Conservation (phyloP, 805 yeast species). For the Suhomyces emberorum region DNA sequence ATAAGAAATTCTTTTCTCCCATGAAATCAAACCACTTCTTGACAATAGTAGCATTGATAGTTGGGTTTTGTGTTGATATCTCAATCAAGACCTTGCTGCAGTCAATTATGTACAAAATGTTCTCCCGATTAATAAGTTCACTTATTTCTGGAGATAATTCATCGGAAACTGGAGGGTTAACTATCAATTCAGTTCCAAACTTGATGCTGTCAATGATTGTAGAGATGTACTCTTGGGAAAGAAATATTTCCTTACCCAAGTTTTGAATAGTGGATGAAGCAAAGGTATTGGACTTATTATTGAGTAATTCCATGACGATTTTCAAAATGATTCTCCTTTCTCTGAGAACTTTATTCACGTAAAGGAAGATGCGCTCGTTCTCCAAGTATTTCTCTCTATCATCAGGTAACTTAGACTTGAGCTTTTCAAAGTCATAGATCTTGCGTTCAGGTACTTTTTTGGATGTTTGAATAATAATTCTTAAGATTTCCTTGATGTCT, state of each 20-base stretch:
- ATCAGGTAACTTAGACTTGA: slow-evolving; percentile 33
- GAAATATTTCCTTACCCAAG: slow-evolving; percentile 37
- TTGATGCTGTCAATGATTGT: slow-evolving; percentile 15
- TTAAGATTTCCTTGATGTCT: slow-evolving; percentile 45
- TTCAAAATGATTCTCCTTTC: slow-evolving; percentile 53
- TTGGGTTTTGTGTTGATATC: slow-evolving; percentile 35
- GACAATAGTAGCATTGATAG: slow-evolving; percentile 32
- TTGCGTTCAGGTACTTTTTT: slow-evolving; percentile 34
- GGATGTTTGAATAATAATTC: slow-evolving; percentile 43
- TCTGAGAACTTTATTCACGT: slow-evolving; percentile 39
- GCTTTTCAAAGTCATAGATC: slow-evolving; percentile 18
- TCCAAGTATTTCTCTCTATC: slow-evolving; percentile 31
- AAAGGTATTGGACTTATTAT: slow-evolving; percentile 13
- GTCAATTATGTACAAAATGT: slow-evolving; percentile 29
- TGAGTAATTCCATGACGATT: slow-evolving; percentile 31
- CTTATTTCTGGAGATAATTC: slow-evolving; percentile 18
- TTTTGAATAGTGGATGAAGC: slow-evolving; percentile 29
- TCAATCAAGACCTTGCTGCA: slow-evolving; percentile 39
- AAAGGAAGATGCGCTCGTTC: slow-evolving; percentile 29
- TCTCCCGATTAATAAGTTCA: slow-evolving; percentile 24
- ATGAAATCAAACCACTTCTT: slow-evolving; percentile 56
- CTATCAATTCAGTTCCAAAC: slow-evolving; percentile 5
- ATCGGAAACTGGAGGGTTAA: slow-evolving; percentile 8
- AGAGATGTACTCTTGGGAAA: slow-evolving; percentile 28
- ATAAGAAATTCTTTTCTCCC: slow-evolving; percentile 29